These are phyloP conservation scores for Ophiobolus disseminans DNA, from an alignment of 2,329 filamentous ascomycete genomes.

Conservation along the genomic window DNA sequence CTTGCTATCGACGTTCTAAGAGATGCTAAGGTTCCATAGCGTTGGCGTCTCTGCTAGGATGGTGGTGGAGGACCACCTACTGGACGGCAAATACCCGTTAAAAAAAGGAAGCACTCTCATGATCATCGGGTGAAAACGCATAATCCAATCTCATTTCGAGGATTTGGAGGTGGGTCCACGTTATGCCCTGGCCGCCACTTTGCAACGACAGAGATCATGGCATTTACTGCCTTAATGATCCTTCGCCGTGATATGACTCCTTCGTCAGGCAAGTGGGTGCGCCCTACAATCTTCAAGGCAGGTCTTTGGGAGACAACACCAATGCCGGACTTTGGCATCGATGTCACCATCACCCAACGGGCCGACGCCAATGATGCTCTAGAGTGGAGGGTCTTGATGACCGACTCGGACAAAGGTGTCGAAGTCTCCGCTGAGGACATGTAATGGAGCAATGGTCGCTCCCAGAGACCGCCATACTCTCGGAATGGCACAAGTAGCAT, in stretches of 20 bases:
- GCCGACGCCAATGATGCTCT: background rate
- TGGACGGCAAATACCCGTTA: constrained; percentile 40
- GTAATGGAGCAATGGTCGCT: background rate
- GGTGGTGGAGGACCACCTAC: constrained; percentile 42
- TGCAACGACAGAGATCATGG: constrained; percentile 38
- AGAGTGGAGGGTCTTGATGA: constrained; percentile 9
- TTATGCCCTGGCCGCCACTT: constrained; percentile 46
- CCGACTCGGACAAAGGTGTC: constrained; percentile 10
- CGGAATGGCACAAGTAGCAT: too few species aligned
- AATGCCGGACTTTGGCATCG: constrained; percentile 17
- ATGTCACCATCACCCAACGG: constrained; percentile 7
- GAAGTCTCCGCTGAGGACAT: constrained; percentile 12
- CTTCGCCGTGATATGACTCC: constrained; percentile 34
- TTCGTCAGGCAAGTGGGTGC: constrained; percentile 16
- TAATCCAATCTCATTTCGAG: constrained; percentile 26
- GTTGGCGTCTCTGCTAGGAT: constrained; percentile 40
- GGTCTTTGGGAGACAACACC: constrained; percentile 17
- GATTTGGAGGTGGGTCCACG: constrained; percentile 36
- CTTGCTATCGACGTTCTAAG: constrained; percentile 50
- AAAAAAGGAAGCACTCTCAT: constrained; percentile 39
- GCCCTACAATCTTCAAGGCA: constrained; percentile 18
- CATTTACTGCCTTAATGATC: constrained; percentile 31
- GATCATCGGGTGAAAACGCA: constrained; percentile 34
- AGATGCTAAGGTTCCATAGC: constrained; percentile 46
- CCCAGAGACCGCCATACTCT: too few species aligned